Conservation (phyloP, 73 alveolate genomes). For the Breviolum minutum region DNA sequence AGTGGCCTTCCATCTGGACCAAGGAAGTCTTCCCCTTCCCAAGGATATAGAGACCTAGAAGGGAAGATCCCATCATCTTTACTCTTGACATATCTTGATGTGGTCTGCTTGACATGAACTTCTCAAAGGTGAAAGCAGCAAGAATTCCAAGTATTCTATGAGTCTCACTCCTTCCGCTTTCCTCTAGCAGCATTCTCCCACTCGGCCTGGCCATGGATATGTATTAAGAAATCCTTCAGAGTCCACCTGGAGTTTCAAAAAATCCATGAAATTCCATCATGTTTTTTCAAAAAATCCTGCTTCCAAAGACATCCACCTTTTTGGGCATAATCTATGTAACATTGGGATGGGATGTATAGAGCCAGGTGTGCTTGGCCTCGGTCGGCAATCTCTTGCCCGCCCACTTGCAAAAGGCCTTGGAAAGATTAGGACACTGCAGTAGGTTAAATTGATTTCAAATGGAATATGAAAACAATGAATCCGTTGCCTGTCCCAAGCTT, state of each 20-base stretch:
- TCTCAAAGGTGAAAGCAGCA: no score
- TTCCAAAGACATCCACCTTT: no score
- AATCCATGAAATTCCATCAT: no score
- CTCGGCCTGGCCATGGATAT: slow-evolving; percentile 41
- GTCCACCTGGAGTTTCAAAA: no score
- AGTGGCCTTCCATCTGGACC: slow-evolving; percentile 8
- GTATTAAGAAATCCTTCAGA: no score
- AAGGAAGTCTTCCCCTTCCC: slow-evolving; percentile 42
- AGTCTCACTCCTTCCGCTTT: slow-evolving; percentile 34
- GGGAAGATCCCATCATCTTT: neutral
- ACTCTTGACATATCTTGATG: no score
- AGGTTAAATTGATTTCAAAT: no score
- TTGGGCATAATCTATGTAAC: no score
- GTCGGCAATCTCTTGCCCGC: slow-evolving; percentile 93
- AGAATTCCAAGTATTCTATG: neutral
- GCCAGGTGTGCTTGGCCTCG: neutral
- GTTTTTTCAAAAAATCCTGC: no score
- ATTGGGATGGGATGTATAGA: neutral
- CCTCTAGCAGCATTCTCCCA: slow-evolving; percentile 95
- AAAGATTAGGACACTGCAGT: no score
- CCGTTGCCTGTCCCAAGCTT: neutral
- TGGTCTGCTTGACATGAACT: no score
- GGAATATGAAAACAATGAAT: neutral
- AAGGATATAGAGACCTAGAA: slow-evolving; percentile 57
- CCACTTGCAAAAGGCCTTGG: slow-evolving; percentile 85